Conservation (phyloP, 768 basidiomycete genomes). For the Boletus rubescentipes region DNA sequence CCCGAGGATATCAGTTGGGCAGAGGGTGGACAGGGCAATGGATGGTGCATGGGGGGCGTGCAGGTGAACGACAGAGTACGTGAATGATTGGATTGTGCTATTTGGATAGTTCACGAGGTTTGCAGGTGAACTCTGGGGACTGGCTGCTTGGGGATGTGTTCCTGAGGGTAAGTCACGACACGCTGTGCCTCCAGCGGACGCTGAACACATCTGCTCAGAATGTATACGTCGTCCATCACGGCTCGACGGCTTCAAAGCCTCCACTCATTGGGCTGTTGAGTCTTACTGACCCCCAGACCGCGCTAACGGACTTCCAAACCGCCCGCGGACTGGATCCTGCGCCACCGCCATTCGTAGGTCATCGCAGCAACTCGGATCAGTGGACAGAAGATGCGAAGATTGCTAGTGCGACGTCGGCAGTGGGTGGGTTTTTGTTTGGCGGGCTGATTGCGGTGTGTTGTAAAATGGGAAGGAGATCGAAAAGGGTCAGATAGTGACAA, state of each 20-base stretch:
- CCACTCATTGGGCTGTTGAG: conserved; percentile 47
- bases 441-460: conserved; percentile 24
- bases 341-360: conserved; percentile 20
- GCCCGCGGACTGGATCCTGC: conserved; percentile 44
- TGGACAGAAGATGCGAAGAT: conserved; percentile 19
- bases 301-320: conserved; percentile 40
- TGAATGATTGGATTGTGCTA: neutral
- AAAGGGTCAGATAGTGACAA: conserved; percentile 9
- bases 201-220: conserved; percentile 38
- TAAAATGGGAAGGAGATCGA: conserved; percentile 6
- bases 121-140: conserved; percentile 52
- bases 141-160: conserved; percentile 64
- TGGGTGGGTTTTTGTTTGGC: conserved; percentile 40
- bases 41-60: conserved; percentile 58
- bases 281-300: conserved; percentile 39
- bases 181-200: neutral
- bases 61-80: conserved; percentile 52
- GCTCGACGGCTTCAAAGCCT: conserved; percentile 36
- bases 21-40: conserved; percentile 37
- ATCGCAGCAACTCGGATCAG: conserved; percentile 2
- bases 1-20: conserved; percentile 55
- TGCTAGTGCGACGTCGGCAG: conserved; percentile 25
- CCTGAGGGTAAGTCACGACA: conserved; percentile 41
- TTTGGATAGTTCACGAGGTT: conserved; percentile 2
- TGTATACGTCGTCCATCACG: conserved; percentile 52